Percentiles rank a stretch among this genome's conserved stretches.
Evolutionary conservation across 148 eudicot species (phyloP).

Genomic region (Camellia sinensis): DNA sequence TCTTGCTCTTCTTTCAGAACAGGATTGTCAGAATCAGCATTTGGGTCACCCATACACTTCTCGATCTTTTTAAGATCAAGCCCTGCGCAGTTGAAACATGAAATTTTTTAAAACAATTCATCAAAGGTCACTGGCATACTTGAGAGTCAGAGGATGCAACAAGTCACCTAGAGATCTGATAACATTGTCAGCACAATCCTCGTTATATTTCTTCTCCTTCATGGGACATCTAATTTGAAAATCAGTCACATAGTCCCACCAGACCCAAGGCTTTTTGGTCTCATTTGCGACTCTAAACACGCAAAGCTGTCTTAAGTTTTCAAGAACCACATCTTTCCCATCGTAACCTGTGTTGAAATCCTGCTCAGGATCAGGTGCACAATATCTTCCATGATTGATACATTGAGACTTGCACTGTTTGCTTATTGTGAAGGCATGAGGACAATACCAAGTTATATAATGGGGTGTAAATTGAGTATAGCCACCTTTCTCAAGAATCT

Average conservation of each 20-base stretch:
- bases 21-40: constrained; percentile 79
- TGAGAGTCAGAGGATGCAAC: neutral
- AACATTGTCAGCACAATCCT: constrained; percentile 79
- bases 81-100: constrained; percentile 39
- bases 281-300: constrained; percentile 80
- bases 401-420: constrained; percentile 95
- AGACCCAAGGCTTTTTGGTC: constrained; percentile 71
- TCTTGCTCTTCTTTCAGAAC: constrained; percentile 92
- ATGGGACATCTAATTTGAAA: constrained; percentile 94
- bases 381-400: constrained; percentile 90
- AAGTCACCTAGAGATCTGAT: constrained; percentile 70
- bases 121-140: neutral
- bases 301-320: constrained; percentile 88
- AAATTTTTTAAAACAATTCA: constrained; percentile 9
- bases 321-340: constrained; percentile 88
- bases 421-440: constrained; percentile 79
- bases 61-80: constrained; percentile 76
- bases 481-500: constrained; percentile 88
- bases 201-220: constrained; percentile 89
- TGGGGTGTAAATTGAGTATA: constrained; percentile 87
- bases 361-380: constrained; percentile 97
- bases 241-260: constrained; percentile 99
- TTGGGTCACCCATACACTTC: constrained; percentile 93
- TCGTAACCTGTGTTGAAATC: constrained; percentile 88
- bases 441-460: constrained; percentile 98